A percentile compares a stretch with the other conserved stretches of the same genome.
Conservation (phyloP, 73 alveolate genomes). For the Symbiodinium pilosum region DNA sequence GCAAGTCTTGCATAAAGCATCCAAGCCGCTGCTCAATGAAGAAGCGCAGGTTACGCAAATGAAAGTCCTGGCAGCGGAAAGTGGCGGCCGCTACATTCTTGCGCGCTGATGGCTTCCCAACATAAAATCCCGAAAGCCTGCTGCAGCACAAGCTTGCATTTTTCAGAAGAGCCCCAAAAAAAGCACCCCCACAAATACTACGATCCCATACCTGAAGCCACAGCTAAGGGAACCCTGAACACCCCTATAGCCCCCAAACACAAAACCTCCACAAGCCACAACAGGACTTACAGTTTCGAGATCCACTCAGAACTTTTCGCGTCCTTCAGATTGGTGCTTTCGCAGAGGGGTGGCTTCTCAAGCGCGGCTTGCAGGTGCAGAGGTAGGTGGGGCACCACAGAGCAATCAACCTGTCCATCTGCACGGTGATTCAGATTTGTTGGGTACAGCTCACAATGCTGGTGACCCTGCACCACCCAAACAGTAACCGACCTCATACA, state of each 20-base stretch:
- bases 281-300: too few species aligned
- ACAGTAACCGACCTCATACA: too few species aligned
- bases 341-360: constrained; percentile 62
- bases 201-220: background rate
- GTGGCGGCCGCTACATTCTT: too few species aligned
- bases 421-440: too few species aligned
- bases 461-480: too few species aligned
- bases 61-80: constrained; percentile 33
- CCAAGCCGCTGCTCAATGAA: constrained; percentile 66
- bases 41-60: constrained; percentile 66
- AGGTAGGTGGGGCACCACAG: constrained; percentile 60
- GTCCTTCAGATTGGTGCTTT: constrained; percentile 87
- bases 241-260: background rate
- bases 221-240: background rate
- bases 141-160: too few species aligned
- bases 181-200: background rate
- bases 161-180: too few species aligned
- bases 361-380: constrained; percentile 65
- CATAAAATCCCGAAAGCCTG: too few species aligned
- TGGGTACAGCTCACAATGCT: too few species aligned
- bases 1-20: background rate
- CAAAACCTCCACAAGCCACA: background rate
- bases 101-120: too few species aligned
- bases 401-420: constrained; percentile 74
- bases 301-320: too few species aligned